These are phyloP conservation scores for Erodium moschatum DNA, from an alignment of 441 rosid species.

Conservation along the genomic window DNA sequence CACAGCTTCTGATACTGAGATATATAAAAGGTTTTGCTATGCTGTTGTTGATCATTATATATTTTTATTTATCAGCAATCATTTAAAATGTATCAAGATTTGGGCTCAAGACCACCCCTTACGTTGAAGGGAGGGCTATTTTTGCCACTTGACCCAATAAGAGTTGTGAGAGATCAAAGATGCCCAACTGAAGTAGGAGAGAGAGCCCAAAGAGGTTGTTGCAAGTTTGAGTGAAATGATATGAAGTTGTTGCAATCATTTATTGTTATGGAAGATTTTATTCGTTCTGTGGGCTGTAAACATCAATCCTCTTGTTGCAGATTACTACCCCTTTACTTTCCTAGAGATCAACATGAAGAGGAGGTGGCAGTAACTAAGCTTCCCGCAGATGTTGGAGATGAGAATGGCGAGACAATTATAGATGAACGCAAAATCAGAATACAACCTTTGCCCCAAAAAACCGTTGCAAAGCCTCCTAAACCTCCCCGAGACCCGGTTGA, in stretches of 20 bases:
- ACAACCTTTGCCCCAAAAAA: constrained; percentile 84
- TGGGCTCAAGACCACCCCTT: no score
- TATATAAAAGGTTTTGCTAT: constrained; percentile 59
- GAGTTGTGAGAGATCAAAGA: no score
- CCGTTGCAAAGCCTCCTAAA: constrained; percentile 45
- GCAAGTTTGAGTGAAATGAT: background rate
- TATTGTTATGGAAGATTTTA: background rate
- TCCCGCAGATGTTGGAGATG: constrained; percentile 99
- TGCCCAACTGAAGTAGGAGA: no score
- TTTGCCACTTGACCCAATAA: no score
- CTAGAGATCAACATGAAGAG: constrained; percentile 94
- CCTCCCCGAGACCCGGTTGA: constrained; percentile 38
- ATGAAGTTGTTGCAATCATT: background rate
- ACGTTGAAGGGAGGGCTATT: background rate
- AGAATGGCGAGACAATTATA: constrained; percentile 91
- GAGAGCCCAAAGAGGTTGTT: background rate
- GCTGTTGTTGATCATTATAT: constrained; percentile 12
- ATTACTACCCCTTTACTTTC: constrained; percentile 93
- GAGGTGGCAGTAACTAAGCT: constrained; percentile 87
- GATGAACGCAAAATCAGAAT: constrained; percentile 97
- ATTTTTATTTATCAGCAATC: no score
- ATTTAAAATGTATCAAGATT: no score
- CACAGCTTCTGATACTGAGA: constrained; percentile 71
- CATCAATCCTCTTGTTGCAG: constrained; percentile 36
- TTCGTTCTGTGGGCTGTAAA: constrained; percentile 3